Evolutionary conservation across 2,329 filamentous ascomycete genomes (phyloP).

Genomic region (Rhynchosporium graminicola): DNA sequence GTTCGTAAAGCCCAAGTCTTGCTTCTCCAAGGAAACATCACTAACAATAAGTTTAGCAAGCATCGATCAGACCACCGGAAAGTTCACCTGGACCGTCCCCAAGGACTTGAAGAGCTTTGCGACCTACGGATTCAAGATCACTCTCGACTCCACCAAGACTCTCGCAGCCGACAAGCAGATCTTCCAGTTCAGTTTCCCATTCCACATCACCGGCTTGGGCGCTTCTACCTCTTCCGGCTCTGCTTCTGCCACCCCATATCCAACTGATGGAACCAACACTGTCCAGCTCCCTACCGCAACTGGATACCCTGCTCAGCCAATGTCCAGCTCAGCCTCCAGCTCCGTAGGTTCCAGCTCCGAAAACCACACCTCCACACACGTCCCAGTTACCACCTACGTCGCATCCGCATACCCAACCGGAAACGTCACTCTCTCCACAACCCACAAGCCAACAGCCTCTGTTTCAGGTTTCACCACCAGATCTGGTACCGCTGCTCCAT

Average conservation of each 20-base stretch:
- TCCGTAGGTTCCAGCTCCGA: background rate
- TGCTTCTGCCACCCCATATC: slow-evolving; percentile 5
- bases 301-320: slow-evolving; percentile 17
- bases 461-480: slow-evolving; percentile 11
- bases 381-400: slow-evolving; percentile 15
- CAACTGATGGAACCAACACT: slow-evolving; percentile 18
- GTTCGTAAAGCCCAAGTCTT: slow-evolving; percentile 47
- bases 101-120: slow-evolving; percentile 45
- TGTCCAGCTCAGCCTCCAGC: background rate
- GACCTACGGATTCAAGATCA: slow-evolving; percentile 60
- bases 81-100: slow-evolving; percentile 54
- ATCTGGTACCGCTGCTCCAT: slow-evolving; percentile 7
- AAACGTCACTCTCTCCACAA: slow-evolving; percentile 15
- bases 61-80: slow-evolving; percentile 48
- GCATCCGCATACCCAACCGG: slow-evolving; percentile 12
- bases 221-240: slow-evolving; percentile 12
- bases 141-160: slow-evolving; percentile 49
- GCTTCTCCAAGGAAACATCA: background rate
- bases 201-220: slow-evolving; percentile 40
- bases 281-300: slow-evolving; percentile 20
- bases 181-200: slow-evolving; percentile 66
- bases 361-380: slow-evolving; percentile 13
- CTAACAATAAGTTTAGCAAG: slow-evolving; percentile 44
- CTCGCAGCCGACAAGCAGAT: slow-evolving; percentile 29
- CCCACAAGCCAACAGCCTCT: slow-evolving; percentile 13